phyloP scores from a whole-genome alignment of 208 protist genomes.

The Trichomonas vaginalis region DNA sequence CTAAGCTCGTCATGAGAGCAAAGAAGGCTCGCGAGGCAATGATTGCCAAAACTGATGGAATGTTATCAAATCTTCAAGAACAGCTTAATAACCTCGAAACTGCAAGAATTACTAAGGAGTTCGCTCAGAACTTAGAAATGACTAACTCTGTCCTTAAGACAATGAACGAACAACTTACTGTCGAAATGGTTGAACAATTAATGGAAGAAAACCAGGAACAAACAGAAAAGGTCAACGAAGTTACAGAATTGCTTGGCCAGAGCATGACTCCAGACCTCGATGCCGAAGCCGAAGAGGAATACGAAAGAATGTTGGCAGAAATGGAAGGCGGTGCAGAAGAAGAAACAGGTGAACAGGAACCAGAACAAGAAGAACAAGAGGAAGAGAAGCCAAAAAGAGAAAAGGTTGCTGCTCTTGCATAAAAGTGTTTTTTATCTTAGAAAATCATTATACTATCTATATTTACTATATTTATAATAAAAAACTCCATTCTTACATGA shows the following conservation, averaged over 20 bases:
- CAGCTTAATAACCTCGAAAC: not conserved
- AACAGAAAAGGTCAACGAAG: not conserved
- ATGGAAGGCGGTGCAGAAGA: not conserved
- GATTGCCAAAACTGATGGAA: not conserved
- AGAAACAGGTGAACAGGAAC: not conserved
- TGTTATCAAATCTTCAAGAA: not conserved
- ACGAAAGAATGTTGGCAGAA: not conserved
- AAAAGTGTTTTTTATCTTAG: too few relatives aligned
- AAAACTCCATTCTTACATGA: too few relatives aligned
- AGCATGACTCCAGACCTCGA: not conserved
- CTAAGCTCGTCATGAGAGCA: not conserved
- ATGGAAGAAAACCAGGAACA: not conserved
- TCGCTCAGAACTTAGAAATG: not conserved
- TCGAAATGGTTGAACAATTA: not conserved
- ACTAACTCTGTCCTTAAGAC: not conserved
- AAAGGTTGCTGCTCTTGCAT: not conserved
- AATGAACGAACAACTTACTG: not conserved
- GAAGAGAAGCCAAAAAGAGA: not conserved
- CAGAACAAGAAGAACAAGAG: not conserved
- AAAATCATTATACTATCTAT: too few relatives aligned
- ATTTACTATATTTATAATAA: too few relatives aligned
- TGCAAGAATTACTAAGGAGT: not conserved
- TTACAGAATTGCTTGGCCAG: not conserved
- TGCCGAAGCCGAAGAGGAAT: not conserved
- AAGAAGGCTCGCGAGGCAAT: not conserved